phyloP scores from a whole-genome alignment of 2,329 filamentous ascomycete species.

The Teratosphaeria nubilosa region DNA sequence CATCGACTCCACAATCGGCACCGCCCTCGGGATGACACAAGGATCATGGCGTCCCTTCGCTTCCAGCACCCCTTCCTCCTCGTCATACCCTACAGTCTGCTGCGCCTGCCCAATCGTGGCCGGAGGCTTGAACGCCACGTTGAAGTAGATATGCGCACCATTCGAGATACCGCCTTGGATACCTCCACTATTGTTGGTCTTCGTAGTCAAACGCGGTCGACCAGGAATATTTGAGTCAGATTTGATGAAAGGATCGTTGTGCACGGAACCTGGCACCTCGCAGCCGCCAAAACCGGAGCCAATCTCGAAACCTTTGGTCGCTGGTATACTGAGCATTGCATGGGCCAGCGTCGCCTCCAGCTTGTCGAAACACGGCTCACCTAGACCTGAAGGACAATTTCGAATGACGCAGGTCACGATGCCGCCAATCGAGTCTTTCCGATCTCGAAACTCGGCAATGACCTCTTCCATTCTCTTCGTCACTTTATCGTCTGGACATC shows the following conservation, averaged over 20 bases:
- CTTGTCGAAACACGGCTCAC: constrained; percentile 93
- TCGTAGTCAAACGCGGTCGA: constrained; percentile 61
- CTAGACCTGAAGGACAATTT: constrained; percentile 73
- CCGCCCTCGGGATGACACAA: constrained; percentile 75
- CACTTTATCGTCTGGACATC: constrained; percentile 64
- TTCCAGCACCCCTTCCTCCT: constrained; percentile 64
- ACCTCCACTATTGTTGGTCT: constrained; percentile 90
- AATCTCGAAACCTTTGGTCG: constrained; percentile 91
- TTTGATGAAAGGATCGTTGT: constrained; percentile 80
- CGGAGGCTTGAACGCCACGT: constrained; percentile 86
- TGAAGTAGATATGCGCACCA: constrained; percentile 88
- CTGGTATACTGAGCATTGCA: constrained; percentile 90
- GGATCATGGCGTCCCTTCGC: constrained; percentile 94
- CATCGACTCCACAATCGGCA: constrained; percentile 89
- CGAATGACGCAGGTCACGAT: constrained; percentile 90
- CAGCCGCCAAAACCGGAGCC: constrained; percentile 85
- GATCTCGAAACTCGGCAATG: constrained; percentile 69
- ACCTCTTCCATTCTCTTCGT: constrained; percentile 64
- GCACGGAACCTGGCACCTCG: constrained; percentile 74
- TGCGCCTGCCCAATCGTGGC: constrained; percentile 89
- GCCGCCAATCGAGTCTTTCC: constrained; percentile 81
- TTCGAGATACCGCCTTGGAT: constrained; percentile 95
- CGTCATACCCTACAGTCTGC: constrained; percentile 70
- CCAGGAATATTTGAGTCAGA: constrained; percentile 42
- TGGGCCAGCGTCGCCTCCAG: constrained; percentile 84